A percentile compares a stretch with the other conserved stretches of the same genome.
Conservation (phyloP, 371 early-diverging fungal genomes). For the Syncephalis plumigaleata region DNA sequence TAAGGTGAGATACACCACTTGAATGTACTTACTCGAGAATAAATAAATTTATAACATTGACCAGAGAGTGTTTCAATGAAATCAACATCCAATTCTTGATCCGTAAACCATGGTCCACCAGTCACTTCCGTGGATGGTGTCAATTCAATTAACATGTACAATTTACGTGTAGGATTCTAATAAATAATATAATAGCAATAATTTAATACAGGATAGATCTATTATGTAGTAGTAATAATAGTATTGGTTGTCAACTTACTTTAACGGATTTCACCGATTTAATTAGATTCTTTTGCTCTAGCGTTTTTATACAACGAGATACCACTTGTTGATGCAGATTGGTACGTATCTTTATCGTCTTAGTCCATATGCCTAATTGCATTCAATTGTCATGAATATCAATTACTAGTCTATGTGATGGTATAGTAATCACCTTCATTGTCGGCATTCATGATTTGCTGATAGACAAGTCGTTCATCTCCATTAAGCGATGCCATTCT, state of each 20-base stretch:
- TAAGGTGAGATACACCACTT: no score
- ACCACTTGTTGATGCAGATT: constrained; percentile 72
- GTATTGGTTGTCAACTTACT: constrained; percentile 13
- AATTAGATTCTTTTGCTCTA: constrained; percentile 75
- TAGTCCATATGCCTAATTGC: constrained; percentile 63
- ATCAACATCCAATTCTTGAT: constrained; percentile 90
- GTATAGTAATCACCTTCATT: constrained; percentile 47
- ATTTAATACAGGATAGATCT: no score
- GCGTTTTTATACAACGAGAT: constrained; percentile 54
- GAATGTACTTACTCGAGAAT: constrained; percentile 38
- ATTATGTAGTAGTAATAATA: no score
- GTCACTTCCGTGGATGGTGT: constrained; percentile 87
- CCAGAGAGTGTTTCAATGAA: constrained; percentile 76
- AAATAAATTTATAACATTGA: constrained; percentile 59
- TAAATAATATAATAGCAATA: no score
- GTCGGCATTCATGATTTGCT: constrained; percentile 62
- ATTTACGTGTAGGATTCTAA: constrained; percentile 69
- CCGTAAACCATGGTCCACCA: constrained; percentile 96
- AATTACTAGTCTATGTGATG: background rate
- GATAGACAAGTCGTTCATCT: constrained; percentile 50
- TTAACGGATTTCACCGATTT: constrained; percentile 92
- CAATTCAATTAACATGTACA: constrained; percentile 85
- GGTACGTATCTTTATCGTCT: constrained; percentile 70
- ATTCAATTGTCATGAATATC: no score
- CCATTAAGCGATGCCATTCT: constrained; percentile 15